Conservation (phyloP, 495 filamentous ascomycete species). For the Penicillium atrosanguineum region DNA sequence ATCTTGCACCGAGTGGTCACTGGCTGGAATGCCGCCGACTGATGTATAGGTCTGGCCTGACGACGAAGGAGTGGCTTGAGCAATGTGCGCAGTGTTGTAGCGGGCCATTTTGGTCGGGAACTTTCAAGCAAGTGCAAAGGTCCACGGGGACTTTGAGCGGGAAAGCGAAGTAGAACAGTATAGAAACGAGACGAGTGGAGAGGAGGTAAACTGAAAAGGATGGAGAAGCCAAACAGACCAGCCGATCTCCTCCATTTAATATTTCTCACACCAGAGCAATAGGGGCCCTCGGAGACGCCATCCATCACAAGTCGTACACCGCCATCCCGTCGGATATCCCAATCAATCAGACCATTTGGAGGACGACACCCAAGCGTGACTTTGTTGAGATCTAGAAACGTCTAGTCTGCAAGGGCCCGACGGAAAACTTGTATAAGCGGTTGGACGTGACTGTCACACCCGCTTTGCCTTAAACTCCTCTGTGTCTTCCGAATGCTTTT, state of each 20-base stretch:
- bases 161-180: neutral
- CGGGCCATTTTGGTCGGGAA: slow-evolving; percentile 6
- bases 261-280: slow-evolving; percentile 6
- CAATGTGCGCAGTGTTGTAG: neutral
- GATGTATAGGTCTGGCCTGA: slow-evolving; percentile 1
- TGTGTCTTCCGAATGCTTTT: neutral
- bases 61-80: neutral
- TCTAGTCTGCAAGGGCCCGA: slow-evolving; percentile 41
- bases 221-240: neutral
- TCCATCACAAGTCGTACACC: slow-evolving; percentile 35
- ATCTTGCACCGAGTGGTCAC: slow-evolving; percentile 29
- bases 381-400: slow-evolving; percentile 17
- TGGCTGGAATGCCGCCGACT: slow-evolving; percentile 7
- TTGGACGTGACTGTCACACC: slow-evolving; percentile 26
- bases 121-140: neutral
- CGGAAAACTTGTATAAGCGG: slow-evolving; percentile 31
- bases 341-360: slow-evolving; percentile 27
- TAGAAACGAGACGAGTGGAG: neutral
- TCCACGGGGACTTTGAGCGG: too few species aligned
- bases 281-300: slow-evolving; percentile 13
- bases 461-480: slow-evolving; percentile 1
- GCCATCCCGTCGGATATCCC: slow-evolving; percentile 32
- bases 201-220: neutral
- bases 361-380: slow-evolving; percentile 18
- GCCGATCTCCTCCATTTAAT: slow-evolving; percentile 19